Evolutionary conservation across 164 flowering plant species (phyloP).

Genomic region (Saururus chinensis): DNA sequence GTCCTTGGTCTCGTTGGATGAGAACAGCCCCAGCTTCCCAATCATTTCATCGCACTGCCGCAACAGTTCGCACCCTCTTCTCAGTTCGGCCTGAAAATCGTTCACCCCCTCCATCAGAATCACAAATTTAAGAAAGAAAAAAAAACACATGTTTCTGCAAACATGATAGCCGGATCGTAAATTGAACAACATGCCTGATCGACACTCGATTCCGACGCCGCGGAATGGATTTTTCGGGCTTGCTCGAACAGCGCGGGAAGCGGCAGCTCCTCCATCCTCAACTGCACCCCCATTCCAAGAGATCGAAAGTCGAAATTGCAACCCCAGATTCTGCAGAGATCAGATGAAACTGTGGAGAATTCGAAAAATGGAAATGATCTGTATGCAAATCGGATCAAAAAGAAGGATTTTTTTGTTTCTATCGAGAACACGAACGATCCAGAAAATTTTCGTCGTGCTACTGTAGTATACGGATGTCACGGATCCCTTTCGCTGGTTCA

Average conservation of each 20-base stretch:
- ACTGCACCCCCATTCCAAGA: slow-evolving; percentile 27
- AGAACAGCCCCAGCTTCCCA: slow-evolving; percentile 72
- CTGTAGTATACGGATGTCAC: too few species aligned
- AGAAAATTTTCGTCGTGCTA: too few species aligned
- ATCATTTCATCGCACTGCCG: slow-evolving; percentile 80
- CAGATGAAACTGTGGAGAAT: too few species aligned
- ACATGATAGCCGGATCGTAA: not conserved
- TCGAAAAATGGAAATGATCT: too few species aligned
- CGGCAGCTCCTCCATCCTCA: slow-evolving; percentile 55
- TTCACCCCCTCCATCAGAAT: not conserved
- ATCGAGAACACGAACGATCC: too few species aligned
- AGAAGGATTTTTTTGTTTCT: too few species aligned
- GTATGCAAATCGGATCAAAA: too few species aligned
- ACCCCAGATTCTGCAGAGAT: too few species aligned
- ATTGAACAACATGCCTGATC: slow-evolving; percentile 46
- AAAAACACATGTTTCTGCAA: not conserved
- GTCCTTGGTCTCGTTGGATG: slow-evolving; percentile 80
- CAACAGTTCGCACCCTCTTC: slow-evolving; percentile 52
- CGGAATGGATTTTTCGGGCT: slow-evolving; percentile 55
- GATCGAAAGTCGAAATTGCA: too few species aligned
- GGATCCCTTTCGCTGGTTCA: too few species aligned
- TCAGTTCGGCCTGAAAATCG: slow-evolving; percentile 40
- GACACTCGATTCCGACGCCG: slow-evolving; percentile 43
- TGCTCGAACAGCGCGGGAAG: slow-evolving; percentile 69
- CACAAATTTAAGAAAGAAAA: not conserved